A percentile compares a stretch with the other conserved stretches of the same genome.
phyloP scores from a whole-genome alignment of 495 filamentous ascomycete genomes.

The Xeromyces bisporus region DNA sequence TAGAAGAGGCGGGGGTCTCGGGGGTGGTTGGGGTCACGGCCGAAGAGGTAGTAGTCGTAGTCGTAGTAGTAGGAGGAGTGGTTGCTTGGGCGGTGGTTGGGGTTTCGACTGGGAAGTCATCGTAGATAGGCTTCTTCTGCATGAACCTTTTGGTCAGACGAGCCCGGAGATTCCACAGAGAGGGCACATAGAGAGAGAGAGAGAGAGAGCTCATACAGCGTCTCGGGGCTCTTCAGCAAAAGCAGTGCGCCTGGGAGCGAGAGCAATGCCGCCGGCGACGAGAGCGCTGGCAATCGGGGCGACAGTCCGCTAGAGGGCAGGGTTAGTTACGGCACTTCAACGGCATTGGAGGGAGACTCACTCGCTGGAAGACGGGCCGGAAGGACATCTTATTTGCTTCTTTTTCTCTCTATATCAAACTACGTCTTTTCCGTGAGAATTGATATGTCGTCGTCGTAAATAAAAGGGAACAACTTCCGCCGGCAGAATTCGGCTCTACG shows the following conservation, averaged over 20 bases:
- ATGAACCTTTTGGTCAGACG: slow-evolving; percentile 15
- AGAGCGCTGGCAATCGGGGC: slow-evolving; percentile 37
- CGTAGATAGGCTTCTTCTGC: slow-evolving; percentile 76
- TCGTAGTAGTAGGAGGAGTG: slow-evolving; percentile 11
- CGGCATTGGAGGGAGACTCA: slow-evolving; percentile 7
- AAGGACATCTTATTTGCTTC: slow-evolving; percentile 28
- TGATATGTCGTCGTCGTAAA: no score
- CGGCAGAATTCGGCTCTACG: slow-evolving; percentile 1
- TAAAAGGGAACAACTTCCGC: no score
- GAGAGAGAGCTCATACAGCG: slow-evolving; percentile 8
- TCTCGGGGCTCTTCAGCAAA: slow-evolving; percentile 40
- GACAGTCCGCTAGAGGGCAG: slow-evolving; percentile 32
- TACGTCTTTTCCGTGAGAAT: no score
- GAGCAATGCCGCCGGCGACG: slow-evolving; percentile 34
- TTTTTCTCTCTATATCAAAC: no score
- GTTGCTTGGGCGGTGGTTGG: slow-evolving; percentile 24
- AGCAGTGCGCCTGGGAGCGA: slow-evolving; percentile 35
- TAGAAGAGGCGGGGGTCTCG: no score
- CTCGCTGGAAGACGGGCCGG: slow-evolving; percentile 31
- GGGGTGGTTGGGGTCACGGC: no score
- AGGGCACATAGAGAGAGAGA: slow-evolving; percentile 1
- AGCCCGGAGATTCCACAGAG: slow-evolving; percentile 2
- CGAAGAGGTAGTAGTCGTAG: slow-evolving; percentile 5
- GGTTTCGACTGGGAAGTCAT: slow-evolving; percentile 38
- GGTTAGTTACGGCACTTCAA: slow-evolving; percentile 10